phyloP scores from a whole-genome alignment of 2,329 filamentous ascomycete genomes.

The Ceratocystis cubensis region DNA sequence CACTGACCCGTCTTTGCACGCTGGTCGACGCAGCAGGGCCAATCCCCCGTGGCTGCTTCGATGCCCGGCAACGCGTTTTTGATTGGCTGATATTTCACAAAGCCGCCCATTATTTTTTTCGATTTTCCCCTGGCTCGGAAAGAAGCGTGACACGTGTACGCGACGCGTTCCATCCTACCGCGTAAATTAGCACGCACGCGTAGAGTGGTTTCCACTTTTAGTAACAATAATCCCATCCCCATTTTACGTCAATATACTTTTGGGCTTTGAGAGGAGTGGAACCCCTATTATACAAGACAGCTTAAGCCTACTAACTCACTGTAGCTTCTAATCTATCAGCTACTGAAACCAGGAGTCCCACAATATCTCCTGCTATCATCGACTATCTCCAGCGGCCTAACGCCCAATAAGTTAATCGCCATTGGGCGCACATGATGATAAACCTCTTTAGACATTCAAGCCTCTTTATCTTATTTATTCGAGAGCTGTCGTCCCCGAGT shows the following conservation, averaged over 20 bases:
- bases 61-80: constrained; percentile 15
- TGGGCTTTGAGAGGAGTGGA: neutral
- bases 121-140: neutral
- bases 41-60: neutral
- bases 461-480: neutral
- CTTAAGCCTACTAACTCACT: neutral
- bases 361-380: constrained; percentile 20
- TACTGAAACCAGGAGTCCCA: neutral
- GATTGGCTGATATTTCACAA: neutral
- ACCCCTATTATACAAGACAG: neutral
- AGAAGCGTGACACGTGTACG: neutral
- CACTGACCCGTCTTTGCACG: neutral
- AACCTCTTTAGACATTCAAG: neutral
- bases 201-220: constrained; percentile 10
- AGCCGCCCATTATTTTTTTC: neutral
- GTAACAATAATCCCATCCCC: neutral
- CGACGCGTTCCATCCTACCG: neutral
- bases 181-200: constrained; percentile 4
- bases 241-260: neutral
- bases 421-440: neutral
- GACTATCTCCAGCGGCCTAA: constrained; percentile 19
- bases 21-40: neutral
- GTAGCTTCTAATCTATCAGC: too few species aligned
- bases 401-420: neutral
- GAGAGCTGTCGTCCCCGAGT: neutral